Evolutionary conservation across 192 early-diverging fungal species (phyloP), one percentile per base, ranked within the genome.

Genomic region (Coemansia sp.): DNA sequence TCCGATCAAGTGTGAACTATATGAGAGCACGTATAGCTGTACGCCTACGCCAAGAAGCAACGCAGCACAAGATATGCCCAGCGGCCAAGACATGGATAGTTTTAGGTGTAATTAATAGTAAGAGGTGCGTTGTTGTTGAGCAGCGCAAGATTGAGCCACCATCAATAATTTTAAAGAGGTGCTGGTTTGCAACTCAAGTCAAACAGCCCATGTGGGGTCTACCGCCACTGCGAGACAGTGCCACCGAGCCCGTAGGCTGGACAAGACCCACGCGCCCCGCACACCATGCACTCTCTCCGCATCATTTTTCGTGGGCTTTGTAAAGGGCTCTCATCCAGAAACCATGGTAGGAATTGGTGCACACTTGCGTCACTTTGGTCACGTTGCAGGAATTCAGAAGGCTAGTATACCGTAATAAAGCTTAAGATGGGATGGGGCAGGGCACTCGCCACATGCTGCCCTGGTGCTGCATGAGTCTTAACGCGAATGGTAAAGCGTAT

Each of bases 401-500:
- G 18, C 46, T 73, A 73, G 61, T 79, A 73, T 0, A 71, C 59
- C 21, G 77, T 74, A 21, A 79, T 79, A 28, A 79, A 79, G 65
- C 71, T 74, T 1, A 79, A 59, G 26, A 79, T 70, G 16, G 77
- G 72, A 20, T 79, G 71, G 16, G 77, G 77, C 55, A 79, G 21
- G 3, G 70, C 66, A 21, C 70, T 64, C 16, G 50, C 33, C 9
- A 78, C 76, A 34, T 79, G 68, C 3, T 14, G 33, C 9, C 58
- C 68, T 5, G 69, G 65, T 2, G 56, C 43, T 9, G 77, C 46
- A 4, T 39, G 61, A 3, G 77, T 68, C 48, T 74, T 74, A 14
- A 79, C 62, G 64, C 72, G 77, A 51, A 79, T 79, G 34, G 45
- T 67, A 68, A 79, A 79, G 72, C 46, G 65, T 5, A 79, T 46